Percentiles rank a stretch among this genome's conserved stretches.
These are phyloP conservation scores for Cyclotella cryptica DNA, from an alignment of 108 stramenopile genomes.

Conservation along the genomic window DNA sequence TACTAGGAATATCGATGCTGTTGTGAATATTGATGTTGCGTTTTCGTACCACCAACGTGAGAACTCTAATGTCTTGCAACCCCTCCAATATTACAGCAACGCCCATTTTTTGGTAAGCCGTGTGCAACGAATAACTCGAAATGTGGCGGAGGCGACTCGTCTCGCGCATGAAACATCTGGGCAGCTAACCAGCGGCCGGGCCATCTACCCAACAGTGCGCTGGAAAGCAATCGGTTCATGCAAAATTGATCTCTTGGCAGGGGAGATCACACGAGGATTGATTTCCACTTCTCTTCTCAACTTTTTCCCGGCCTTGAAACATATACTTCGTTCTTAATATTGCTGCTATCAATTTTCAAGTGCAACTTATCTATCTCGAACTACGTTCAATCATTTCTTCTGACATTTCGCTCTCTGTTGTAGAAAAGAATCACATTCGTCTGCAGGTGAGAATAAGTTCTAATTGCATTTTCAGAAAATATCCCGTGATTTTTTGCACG, in stretches of 20 bases:
- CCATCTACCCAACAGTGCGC: conserved; percentile 58
- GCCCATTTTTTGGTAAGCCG: not conserved
- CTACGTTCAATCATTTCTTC: not conserved
- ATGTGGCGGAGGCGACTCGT: not conserved
- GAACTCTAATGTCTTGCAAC: not conserved
- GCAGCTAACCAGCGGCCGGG: conserved; percentile 60
- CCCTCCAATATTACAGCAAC: too few species aligned
- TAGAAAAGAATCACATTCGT: too few species aligned
- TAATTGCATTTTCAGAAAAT: not conserved
- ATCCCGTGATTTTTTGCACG: conserved; percentile 51
- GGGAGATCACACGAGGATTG: conserved; percentile 12
- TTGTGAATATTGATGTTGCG: not conserved
- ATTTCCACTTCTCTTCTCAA: conserved; percentile 1
- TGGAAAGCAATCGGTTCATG: conserved; percentile 58
- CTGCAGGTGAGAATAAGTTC: not conserved
- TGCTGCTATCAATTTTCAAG: not conserved
- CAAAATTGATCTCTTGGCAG: conserved; percentile 40
- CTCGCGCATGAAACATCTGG: conserved; percentile 49
- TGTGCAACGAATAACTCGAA: too few species aligned
- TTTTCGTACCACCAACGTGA: not conserved
- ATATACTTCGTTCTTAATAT: not conserved
- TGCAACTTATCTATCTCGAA: not conserved
- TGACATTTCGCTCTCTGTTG: too few species aligned
- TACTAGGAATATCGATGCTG: not conserved
- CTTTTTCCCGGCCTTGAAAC: conserved; percentile 28